Evolutionary conservation across 352 stramenopile species (phyloP).

Genomic region (Phytophthora parvispora): DNA sequence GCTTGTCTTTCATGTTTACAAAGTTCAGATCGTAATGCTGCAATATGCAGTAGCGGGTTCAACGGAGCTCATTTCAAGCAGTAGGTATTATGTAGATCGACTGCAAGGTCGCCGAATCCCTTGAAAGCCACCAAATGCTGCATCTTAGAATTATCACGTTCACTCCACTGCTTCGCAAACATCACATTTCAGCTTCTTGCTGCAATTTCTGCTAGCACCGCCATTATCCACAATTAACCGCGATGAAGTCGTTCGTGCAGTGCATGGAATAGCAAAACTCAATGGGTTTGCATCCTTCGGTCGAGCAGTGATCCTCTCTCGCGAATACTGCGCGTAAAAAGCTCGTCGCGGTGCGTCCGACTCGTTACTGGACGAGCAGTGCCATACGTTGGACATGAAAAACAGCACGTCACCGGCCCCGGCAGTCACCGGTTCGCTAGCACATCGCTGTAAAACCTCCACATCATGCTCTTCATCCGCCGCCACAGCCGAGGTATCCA

Average conservation of each 20-base stretch:
- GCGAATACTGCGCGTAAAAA: slow-evolving; percentile 83
- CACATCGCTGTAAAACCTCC: slow-evolving; percentile 13
- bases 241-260: background rate
- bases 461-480: background rate
- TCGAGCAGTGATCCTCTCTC: slow-evolving; percentile 53
- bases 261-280: slow-evolving; percentile 76
- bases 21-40: no score
- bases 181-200: slow-evolving; percentile 1
- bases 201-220: background rate
- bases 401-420: slow-evolving; percentile 61
- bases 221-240: background rate
- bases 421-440: slow-evolving; percentile 39
- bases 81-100: no score
- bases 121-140: no score
- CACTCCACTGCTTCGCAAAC: background rate
- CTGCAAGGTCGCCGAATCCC: no score
- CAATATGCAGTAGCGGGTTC: no score
- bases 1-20: no score
- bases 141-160: no score
- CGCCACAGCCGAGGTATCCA: slow-evolving; percentile 6
- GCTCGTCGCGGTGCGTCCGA: slow-evolving; percentile 52
- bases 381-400: slow-evolving; percentile 82
- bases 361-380: slow-evolving; percentile 71
- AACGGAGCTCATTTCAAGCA: no score
- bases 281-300: slow-evolving; percentile 50